phyloP scores from a whole-genome alignment of 805 yeast species.

The Candida sonorensis region DNA sequence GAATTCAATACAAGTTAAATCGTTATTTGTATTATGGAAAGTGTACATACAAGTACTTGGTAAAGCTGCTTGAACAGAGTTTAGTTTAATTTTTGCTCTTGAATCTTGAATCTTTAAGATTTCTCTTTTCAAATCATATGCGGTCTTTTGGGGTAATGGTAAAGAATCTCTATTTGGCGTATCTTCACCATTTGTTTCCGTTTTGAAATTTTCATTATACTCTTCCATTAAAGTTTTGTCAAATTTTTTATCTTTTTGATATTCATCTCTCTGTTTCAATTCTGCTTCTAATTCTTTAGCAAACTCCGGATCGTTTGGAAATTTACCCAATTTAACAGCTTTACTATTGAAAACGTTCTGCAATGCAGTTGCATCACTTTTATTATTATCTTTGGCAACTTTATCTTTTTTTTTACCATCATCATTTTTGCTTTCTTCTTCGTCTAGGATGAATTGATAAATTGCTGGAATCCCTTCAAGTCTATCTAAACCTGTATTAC shows the following conservation, averaged over 20 bases:
- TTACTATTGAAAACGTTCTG: constrained; percentile 60
- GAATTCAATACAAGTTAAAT: constrained; percentile 79
- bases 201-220: constrained; percentile 51
- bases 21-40: constrained; percentile 89
- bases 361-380: constrained; percentile 14
- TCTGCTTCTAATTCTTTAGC: constrained; percentile 80
- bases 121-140: constrained; percentile 73
- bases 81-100: constrained; percentile 63
- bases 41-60: constrained; percentile 98
- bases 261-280: constrained; percentile 69
- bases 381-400: constrained; percentile 13
- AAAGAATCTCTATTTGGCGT: constrained; percentile 69
- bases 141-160: constrained; percentile 82
- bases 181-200: constrained; percentile 46
- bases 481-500: constrained; percentile 30
- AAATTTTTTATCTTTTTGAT: constrained; percentile 21
- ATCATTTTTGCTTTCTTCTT: constrained; percentile 10
- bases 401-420: constrained; percentile 12
- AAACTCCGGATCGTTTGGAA: constrained; percentile 83
- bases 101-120: constrained; percentile 77
- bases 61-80: constrained; percentile 66
- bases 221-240: constrained; percentile 52
- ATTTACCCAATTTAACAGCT: constrained; percentile 71
- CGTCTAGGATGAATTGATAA: constrained; percentile 28
- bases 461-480: constrained; percentile 45